Percentiles rank a stretch among this genome's conserved stretches.
Evolutionary conservation across 805 yeast species (phyloP).

Genomic region (Starmerella roubikii): DNA sequence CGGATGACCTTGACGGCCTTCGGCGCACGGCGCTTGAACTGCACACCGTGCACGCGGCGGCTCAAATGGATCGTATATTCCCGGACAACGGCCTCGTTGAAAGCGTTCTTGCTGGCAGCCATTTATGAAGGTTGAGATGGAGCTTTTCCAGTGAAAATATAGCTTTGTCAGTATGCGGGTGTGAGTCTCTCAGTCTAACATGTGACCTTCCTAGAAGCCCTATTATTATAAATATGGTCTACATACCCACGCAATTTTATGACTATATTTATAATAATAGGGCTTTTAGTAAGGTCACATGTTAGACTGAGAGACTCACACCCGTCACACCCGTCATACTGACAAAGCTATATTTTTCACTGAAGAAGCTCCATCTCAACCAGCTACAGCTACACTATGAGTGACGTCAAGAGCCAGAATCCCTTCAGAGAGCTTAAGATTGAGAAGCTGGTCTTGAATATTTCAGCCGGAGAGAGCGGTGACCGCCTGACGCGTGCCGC

Average conservation of each 20-base stretch:
- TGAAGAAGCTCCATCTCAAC: no score
- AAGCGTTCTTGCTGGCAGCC: slow-evolving; percentile 47
- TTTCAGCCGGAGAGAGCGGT: slow-evolving; percentile 99
- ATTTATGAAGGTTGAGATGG: no score
- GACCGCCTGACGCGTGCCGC: slow-evolving; percentile 99
- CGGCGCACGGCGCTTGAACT: slow-evolving; percentile 99
- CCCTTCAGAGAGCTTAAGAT: slow-evolving; percentile 98
- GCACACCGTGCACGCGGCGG: slow-evolving; percentile 98
- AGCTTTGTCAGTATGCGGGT: no score
- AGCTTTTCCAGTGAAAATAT: slow-evolving; percentile 1
- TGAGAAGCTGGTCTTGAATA: slow-evolving; percentile 98
- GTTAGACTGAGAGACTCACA: no score
- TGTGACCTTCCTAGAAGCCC: no score
- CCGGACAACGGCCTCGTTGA: slow-evolving; percentile 99
- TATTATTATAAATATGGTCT: neutral
- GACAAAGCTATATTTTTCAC: no score
- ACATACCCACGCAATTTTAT: neutral
- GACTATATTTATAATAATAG: no score
- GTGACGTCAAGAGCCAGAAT: slow-evolving; percentile 37
- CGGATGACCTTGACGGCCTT: slow-evolving; percentile 98
- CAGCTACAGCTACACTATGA: no score
- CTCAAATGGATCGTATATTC: slow-evolving; percentile 99
- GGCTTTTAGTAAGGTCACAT: no score
- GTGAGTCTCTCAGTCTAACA: no score
- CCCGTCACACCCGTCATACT: no score